Base-by-base conservation (phyloP, 83 land plant species). In the Isoetes engelmannii region DNA sequence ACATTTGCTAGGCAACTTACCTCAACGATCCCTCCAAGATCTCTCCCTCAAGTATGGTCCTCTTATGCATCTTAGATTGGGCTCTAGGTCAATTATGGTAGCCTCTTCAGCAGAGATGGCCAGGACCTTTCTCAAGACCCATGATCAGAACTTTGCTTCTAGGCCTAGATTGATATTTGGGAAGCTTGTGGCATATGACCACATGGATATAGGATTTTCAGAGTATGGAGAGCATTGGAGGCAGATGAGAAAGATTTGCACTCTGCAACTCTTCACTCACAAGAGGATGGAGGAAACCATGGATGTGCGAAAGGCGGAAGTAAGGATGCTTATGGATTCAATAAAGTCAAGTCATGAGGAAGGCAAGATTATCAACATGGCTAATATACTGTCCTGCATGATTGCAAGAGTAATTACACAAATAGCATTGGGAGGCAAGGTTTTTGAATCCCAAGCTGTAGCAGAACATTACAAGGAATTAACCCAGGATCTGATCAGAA, bases 81-180 rank as follows among this genome's bases (percentile, higher is more conserved):
- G 86, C 3, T 81, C 82, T 42, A 44, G 37, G 74, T 79, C 78
- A 4, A 74, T 73, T 37, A 71, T 83, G 8, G 82, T 86, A 10
- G 89, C 53, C 51, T 83, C 89, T 15, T 79, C 87, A 4, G 77
- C 64, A 4, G 87, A 84, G 6, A 69, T 70, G 74, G 87, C 87
- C 7, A 78, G 71, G 69, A 48, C 45, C 18, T 69, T 86, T 59
- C 72, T 86, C 48, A 79, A 77, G 63, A 86, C 84, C 55, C 69
- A 77, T 15, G 89, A 86, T 63, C 37, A 72, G 46, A 69, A 19
- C 47, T 86, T 84, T 70, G 72, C 78, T 47, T 54, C 63, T 6
- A 68, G 87, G 7, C 89, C 87, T 59, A 60, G 66, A 48, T 72
- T 72, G 9, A 81, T 83, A 0, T 83, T 81, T 9, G 89, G 84